A percentile compares a stretch with the other conserved stretches of the same genome.
phyloP scores from a whole-genome alignment of 495 filamentous ascomycete species.

The Trichocladium uniseriatum region DNA sequence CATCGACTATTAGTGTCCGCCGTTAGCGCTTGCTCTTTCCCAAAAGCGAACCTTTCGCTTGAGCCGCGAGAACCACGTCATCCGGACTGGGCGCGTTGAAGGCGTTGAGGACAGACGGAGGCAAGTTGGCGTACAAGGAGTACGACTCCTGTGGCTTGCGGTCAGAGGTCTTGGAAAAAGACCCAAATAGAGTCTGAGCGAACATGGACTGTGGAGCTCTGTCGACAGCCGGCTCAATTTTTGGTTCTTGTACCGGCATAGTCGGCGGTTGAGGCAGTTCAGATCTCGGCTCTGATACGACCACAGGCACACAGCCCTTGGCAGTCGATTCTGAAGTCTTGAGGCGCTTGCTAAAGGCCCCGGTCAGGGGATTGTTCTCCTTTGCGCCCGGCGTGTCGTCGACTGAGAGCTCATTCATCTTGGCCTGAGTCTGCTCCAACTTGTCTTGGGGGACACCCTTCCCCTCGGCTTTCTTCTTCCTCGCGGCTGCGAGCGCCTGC shows the following conservation, averaged over 20 bases:
- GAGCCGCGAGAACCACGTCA: constrained; percentile 78
- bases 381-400: constrained; percentile 8
- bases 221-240: background rate
- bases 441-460: constrained; percentile 35
- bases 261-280: background rate
- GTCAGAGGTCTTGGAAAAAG: constrained; percentile 16
- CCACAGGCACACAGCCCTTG: constrained; percentile 13
- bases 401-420: constrained; percentile 22
- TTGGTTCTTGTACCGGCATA: background rate
- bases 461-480: constrained; percentile 74
- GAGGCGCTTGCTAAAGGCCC: constrained; percentile 23
- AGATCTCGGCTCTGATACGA: constrained; percentile 9
- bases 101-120: constrained; percentile 39
- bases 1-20: constrained; percentile 33
- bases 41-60: constrained; percentile 74
- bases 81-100: constrained; percentile 93
- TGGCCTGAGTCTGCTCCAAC: constrained; percentile 22
- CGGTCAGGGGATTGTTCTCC: constrained; percentile 16
- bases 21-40: constrained; percentile 31
- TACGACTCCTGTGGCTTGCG: background rate
- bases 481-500: constrained; percentile 76
- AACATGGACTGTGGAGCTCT: constrained; percentile 51
- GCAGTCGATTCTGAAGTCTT: constrained; percentile 21
- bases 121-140: constrained; percentile 22
- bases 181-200: constrained; percentile 57